Conservation (phyloP, 106 monocot species). For the Chionographis japonica region DNA sequence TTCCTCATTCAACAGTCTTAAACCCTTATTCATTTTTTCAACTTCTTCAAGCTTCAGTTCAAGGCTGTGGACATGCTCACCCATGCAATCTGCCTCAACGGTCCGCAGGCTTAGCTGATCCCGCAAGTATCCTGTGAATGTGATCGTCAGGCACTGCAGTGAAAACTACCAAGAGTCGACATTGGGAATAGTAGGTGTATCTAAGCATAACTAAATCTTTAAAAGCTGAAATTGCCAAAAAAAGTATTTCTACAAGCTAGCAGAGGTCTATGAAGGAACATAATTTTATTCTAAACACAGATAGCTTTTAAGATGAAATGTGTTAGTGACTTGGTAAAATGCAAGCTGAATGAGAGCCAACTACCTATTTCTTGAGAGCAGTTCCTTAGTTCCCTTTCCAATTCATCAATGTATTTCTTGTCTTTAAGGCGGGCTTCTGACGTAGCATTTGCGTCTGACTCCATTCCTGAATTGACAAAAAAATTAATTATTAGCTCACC, state of each 20-base stretch:
- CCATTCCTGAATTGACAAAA: slow-evolving; percentile 31
- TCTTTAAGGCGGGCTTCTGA: slow-evolving; percentile 23
- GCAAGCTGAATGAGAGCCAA: background rate
- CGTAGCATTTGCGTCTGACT: slow-evolving; percentile 30
- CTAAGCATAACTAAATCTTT: background rate
- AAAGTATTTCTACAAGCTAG: background rate
- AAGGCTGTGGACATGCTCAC: slow-evolving; percentile 53
- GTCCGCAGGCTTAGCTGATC: slow-evolving; percentile 62
- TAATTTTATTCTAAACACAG: background rate
- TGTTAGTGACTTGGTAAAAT: background rate
- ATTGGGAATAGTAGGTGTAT: background rate
- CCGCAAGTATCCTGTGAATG: slow-evolving; percentile 63
- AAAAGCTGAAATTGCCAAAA: background rate
- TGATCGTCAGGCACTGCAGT: background rate
- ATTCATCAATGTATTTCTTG: slow-evolving; percentile 41
- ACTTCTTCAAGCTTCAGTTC: slow-evolving; percentile 49
- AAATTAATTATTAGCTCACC: background rate
- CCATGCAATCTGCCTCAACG: slow-evolving; percentile 50
- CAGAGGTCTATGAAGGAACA: background rate
- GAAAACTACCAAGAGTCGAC: background rate
- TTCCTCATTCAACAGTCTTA: slow-evolving; percentile 35
- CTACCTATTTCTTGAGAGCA: slow-evolving; percentile 77
- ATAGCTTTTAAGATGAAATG: background rate
- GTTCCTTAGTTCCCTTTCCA: slow-evolving; percentile 62
- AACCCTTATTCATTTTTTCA: slow-evolving; percentile 37